phyloP scores from a whole-genome alignment of 2,329 filamentous ascomycete genomes.

The Botrytis pseudocinerea region DNA sequence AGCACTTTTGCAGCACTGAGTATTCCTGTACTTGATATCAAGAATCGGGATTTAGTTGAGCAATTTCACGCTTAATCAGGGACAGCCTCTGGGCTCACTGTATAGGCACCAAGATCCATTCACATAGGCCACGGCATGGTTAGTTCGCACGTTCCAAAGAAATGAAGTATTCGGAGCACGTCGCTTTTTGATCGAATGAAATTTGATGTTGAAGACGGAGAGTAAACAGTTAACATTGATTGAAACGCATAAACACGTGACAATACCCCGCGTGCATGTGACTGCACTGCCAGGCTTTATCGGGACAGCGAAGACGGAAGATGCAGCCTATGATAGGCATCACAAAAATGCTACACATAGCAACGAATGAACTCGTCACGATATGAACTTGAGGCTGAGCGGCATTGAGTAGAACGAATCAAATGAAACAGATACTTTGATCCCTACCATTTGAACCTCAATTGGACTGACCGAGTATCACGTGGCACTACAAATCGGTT shows the following conservation, averaged over 20 bases:
- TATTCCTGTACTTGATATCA: background rate
- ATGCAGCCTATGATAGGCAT: background rate
- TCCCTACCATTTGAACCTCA: background rate
- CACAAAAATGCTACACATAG: background rate
- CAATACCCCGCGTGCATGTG: background rate
- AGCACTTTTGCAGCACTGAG: background rate
- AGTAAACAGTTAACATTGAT: background rate
- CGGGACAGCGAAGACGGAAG: background rate
- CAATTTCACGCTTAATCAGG: background rate
- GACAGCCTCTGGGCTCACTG: background rate
- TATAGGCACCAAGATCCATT: background rate
- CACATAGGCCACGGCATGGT: background rate
- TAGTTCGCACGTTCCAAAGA: background rate
- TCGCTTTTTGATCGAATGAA: background rate
- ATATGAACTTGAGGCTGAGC: constrained; percentile 19
- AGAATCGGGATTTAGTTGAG: background rate
- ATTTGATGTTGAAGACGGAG: background rate
- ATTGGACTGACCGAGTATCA: constrained; percentile 18
- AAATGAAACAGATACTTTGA: constrained; percentile 18
- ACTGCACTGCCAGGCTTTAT: background rate
- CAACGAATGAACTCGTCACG: constrained; percentile 12
- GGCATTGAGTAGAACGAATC: background rate
- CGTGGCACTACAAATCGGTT: background rate
- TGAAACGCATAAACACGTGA: background rate
- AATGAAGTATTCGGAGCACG: background rate